Base-by-base conservation (phyloP, 1,284 basidiomycete species). In the Exobasidium cylindrosporum region DNA sequence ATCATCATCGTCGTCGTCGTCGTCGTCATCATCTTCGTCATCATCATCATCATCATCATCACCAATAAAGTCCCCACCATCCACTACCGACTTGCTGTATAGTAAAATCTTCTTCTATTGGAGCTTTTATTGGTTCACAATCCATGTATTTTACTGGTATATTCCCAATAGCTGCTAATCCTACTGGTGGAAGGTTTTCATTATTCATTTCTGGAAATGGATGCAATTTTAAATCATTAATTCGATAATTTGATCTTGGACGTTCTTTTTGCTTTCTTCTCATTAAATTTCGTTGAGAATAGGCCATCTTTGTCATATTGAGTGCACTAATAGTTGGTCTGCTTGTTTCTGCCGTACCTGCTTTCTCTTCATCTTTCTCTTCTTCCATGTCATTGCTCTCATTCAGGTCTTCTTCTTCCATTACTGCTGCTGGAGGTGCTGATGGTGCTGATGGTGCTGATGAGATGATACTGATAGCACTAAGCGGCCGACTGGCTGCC, bases 171-270 rank as follows among this genome's bases (percentile, higher is more conserved):
- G 47, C 7, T 7, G 47, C 47, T 7, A 50, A 7, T 7, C 47
- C 47, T 31, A 50, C 23, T 7, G 47, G 47, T 7, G 47, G 47
- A 21, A 50, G 47, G 21, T 50, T 50, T 14, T 50, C 24, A 7
- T 31, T 7, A 50, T 31, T 31, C 10, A 31, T 31, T 7, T 50
- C 47, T 7, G 47, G 47, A 21, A 50, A 50, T 31, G 47, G 47
- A 31, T 50, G 47, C 47, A 50, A 31, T 31, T 50, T 50, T 14
- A 14, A 26, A 21, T 50, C 47, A 24, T 50, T 14, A 7, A 31
- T 14, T 26, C 29, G 24, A 31, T 50, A 50, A 21, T 50, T 7
- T 31, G 47, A 50, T 31, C 24, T 26, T 7, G 47, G 47, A 7
- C 47, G 7, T 24, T 24, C 24, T 23, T 50, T 50, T 50, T 7